Conservation (phyloP, 495 filamentous ascomycete genomes). For the Saxophila tyrrhenica region DNA sequence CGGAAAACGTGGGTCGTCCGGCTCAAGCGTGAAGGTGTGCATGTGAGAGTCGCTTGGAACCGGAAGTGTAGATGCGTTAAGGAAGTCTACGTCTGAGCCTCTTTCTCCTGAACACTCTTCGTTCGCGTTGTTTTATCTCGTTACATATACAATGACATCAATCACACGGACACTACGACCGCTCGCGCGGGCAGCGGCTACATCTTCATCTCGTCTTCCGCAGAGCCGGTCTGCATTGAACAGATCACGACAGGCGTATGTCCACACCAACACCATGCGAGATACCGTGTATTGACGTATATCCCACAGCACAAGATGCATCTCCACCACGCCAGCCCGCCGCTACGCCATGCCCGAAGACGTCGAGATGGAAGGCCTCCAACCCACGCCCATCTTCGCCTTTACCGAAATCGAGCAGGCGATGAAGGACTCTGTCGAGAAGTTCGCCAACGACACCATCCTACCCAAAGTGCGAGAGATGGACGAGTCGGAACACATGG, state of each 20-base stretch:
- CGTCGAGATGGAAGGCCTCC: constrained; percentile 48
- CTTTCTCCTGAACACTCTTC: not conserved
- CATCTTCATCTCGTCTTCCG: constrained; percentile 33
- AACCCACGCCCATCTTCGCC: constrained; percentile 87
- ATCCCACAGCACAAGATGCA: constrained; percentile 41
- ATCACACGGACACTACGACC: constrained; percentile 57
- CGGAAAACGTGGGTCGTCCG: no score
- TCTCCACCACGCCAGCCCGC: constrained; percentile 57
- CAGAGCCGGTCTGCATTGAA: constrained; percentile 30
- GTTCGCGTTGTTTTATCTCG: not conserved
- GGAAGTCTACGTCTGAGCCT: no score
- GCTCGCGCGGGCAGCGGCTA: constrained; percentile 46
- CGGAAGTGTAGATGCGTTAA: no score
- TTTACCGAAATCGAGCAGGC: constrained; percentile 79
- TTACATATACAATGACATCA: constrained; percentile 51
- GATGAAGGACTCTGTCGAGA: constrained; percentile 81
- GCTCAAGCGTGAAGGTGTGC: no score
- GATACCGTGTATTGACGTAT: not conserved
- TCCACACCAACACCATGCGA: not conserved
- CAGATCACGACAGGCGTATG: constrained; percentile 19
- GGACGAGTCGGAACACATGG: constrained; percentile 96
- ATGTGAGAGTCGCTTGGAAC: no score
- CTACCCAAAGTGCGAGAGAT: constrained; percentile 90
- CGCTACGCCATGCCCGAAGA: constrained; percentile 36
- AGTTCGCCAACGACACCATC: constrained; percentile 80